A percentile compares a stretch with the other conserved stretches of the same genome.
These are phyloP conservation scores for Diplodia seriata DNA, from an alignment of 2,329 filamentous ascomycete species.

Conservation along the genomic window DNA sequence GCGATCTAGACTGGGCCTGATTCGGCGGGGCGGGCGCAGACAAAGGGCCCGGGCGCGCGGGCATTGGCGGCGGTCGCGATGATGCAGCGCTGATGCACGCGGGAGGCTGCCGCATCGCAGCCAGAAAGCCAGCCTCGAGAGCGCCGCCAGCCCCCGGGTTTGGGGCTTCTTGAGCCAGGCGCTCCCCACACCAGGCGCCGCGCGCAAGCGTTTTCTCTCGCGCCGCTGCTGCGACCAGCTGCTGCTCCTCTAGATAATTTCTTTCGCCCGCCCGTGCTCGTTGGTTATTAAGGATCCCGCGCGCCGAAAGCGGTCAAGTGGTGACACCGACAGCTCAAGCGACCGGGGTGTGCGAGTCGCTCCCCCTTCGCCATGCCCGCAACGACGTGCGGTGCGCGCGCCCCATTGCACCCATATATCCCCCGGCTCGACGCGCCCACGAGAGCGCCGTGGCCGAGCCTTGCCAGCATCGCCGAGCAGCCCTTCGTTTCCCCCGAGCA, in stretches of 20 bases:
- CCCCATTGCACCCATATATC: slow-evolving; percentile 30
- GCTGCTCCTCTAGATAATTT: slow-evolving; percentile 29
- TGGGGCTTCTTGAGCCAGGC: background rate
- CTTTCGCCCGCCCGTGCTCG: slow-evolving; percentile 27
- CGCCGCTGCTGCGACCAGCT: background rate
- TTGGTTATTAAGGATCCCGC: slow-evolving; percentile 32
- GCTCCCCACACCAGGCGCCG: background rate
- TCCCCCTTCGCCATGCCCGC: slow-evolving; percentile 33
- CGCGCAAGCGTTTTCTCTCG: background rate
- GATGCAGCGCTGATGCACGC: slow-evolving; percentile 24
- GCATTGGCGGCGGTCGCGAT: slow-evolving; percentile 6
- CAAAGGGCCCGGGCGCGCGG: background rate
- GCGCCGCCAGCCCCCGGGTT: slow-evolving; percentile 26
- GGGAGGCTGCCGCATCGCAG: slow-evolving; percentile 19
- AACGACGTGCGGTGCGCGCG: slow-evolving; percentile 29
- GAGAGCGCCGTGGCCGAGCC: slow-evolving; percentile 39
- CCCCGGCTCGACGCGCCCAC: slow-evolving; percentile 37
- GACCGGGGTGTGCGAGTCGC: slow-evolving; percentile 29
- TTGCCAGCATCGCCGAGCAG: slow-evolving; percentile 45
- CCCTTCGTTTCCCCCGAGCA: slow-evolving; percentile 34
- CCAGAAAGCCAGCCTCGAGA: slow-evolving; percentile 14
- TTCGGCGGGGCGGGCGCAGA: slow-evolving; percentile 7
- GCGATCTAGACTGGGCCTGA: slow-evolving; percentile 27
- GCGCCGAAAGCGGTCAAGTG: slow-evolving; percentile 31
- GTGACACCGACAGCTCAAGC: slow-evolving; percentile 24